Base-by-base conservation (phyloP, 805 yeast species). In the Schwanniomyces occidentalis region DNA sequence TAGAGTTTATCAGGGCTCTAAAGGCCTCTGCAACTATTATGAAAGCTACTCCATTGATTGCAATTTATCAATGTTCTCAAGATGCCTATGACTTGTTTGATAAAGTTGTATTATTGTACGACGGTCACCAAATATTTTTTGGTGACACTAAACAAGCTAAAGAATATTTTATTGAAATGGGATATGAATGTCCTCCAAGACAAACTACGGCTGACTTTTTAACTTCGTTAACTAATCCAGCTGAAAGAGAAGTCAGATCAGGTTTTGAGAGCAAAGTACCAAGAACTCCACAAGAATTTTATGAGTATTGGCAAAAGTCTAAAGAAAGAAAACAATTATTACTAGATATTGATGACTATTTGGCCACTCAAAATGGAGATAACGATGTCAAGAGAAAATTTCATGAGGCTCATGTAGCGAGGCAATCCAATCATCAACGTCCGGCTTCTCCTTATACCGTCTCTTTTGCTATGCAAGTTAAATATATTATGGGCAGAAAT, bases 171-270 rank as follows among this genome's bases (percentile, higher is more conserved):
- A 51, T 65, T 39, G 60, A 63, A 12, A 76, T 80, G 84, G 87
- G 87, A 24, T 81, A 65, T 63, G 63, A 69, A 17, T 78, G 81
- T 51, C 77, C 80, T 31, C 63, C 67, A 34, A 74, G 86, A 67
- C 80, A 78, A 69, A 76, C 85, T 4, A 78, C 85, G 30, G 78
- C 84, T 6, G 87, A 81, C 52, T 81, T 67, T 52, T 71, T 81
- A 49, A 80, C 86, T 13, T 71, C 85, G 4, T 73, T 80, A 33
- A 81, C 87, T 12, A 82, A 80, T 54, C 85, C 82, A n/a, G 71
- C 69, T 19, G 84, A 80, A 40, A 71, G 85, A 63, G 62, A 71
- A 9, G 53, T 53, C 15, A 58, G 54, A 34, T 64, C 67, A 10
- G 85, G 82, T 9, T 70, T 45, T 40, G 79, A 75, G 48, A 56